Conservation (phyloP, 2,329 filamentous ascomycete genomes). For the Apiospora saccharicola region DNA sequence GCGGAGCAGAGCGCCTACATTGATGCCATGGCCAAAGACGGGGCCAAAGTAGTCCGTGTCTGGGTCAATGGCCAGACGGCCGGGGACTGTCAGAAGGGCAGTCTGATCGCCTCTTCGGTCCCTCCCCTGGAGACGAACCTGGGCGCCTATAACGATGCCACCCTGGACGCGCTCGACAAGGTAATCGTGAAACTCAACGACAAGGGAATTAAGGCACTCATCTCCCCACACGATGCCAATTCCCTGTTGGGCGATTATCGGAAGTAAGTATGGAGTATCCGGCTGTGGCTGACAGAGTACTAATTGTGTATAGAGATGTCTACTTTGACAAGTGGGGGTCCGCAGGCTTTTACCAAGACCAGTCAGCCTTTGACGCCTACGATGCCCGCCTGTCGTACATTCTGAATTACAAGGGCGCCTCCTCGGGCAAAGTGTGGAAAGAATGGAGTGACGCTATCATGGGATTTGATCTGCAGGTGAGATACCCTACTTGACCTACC, state of each 20-base stretch:
- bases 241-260: slow-evolving; percentile 34
- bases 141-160: slow-evolving; percentile 37
- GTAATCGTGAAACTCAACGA: slow-evolving; percentile 38
- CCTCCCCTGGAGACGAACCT: slow-evolving; percentile 36
- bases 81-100: slow-evolving; percentile 40
- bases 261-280: slow-evolving; percentile 27
- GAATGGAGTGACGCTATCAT: slow-evolving; percentile 43
- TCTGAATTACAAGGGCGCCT: slow-evolving; percentile 41
- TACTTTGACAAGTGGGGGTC: slow-evolving; percentile 34
- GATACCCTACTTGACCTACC: background rate
- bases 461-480: slow-evolving; percentile 43
- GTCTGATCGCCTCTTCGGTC: slow-evolving; percentile 32
- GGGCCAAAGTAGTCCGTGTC: slow-evolving; percentile 41
- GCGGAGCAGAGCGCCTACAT: slow-evolving; percentile 39
- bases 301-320: slow-evolving; percentile 29
- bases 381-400: slow-evolving; percentile 41
- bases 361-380: slow-evolving; percentile 40
- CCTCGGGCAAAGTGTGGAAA: slow-evolving; percentile 43
- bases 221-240: slow-evolving; percentile 43
- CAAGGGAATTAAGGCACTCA: slow-evolving; percentile 42
- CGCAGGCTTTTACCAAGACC: slow-evolving; percentile 39
- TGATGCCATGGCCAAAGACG: slow-evolving; percentile 35
- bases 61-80: slow-evolving; percentile 38
- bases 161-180: slow-evolving; percentile 41
- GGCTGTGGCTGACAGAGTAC: background rate